Evolutionary conservation across 1,284 basidiomycete genomes (phyloP), one percentile per base, ranked within the genome.

Genomic region (Peniophora sp.): DNA sequence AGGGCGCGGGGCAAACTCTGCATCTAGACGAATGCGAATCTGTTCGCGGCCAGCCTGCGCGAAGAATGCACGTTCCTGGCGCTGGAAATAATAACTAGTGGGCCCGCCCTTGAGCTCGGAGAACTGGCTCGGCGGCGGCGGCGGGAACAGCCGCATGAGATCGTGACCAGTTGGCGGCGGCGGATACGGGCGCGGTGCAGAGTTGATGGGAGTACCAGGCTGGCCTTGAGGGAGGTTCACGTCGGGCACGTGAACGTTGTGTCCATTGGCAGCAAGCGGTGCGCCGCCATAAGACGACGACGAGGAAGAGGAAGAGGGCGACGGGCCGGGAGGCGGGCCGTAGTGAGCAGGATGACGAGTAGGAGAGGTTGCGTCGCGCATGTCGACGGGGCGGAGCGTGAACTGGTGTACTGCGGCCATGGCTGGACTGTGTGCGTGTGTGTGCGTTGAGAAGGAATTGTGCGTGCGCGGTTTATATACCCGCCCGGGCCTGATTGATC

Each of bases 61-160:
- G 56, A 88, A 88, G 63, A 86, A 88, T 3, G 80, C 81, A 51
- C 83, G 81, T 57, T 88, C 85, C 63, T 88, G 82, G 1, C 75
- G 71, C 55, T 79, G 76, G 63, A 88, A 88, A 63, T 77, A 87
- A 34, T 79, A 77, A 48, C 78, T 81, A 0, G 85, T 87, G 1
- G 83, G 77, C 1, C 79, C 79, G 1, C 74, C 69, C 52, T 75
- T 69, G 64, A 77, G 70, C 56, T 77, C 65, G 25, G 72, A 70
- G 48, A 74, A 74, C 49, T 61, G 72, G 47, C 76, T 70, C 2
- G 84, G 84, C 8, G 82, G 73, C 6, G 79, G 69, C 3, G 85
- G 75, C 1, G 85, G 85, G 62, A 88, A 88, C 68, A 89, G 75
- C 10, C 82, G 81, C 85, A 89, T 89, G 57, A 89, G 74, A 56